Evolutionary conservation across 108 stramenopile genomes (phyloP).

Genomic region (Asterionellopsis glacialis): DNA sequence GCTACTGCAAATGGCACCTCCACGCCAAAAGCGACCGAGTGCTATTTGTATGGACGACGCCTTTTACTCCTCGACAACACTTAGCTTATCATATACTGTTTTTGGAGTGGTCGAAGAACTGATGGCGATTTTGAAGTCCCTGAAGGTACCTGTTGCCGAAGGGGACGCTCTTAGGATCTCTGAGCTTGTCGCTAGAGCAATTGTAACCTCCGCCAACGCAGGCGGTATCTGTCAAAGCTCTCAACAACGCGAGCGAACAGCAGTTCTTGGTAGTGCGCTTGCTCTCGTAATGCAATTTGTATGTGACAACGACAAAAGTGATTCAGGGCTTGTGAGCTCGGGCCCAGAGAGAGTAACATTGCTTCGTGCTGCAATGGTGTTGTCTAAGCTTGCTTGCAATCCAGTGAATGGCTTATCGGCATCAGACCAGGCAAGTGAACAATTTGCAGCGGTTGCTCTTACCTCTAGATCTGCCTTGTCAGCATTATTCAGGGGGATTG

Average conservation of each 20-base stretch:
- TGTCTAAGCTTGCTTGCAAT: not conserved
- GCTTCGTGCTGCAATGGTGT: not conserved
- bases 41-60: constrained; percentile 19
- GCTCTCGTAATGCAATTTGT: constrained; percentile 1
- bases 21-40: not conserved
- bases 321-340: no score
- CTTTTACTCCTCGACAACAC: constrained; percentile 19
- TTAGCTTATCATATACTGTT: constrained; percentile 17
- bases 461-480: no score
- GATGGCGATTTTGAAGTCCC: not conserved
- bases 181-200: constrained; percentile 11
- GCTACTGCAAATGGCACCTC: not conserved
- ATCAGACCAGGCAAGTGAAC: no score
- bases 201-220: constrained; percentile 9
- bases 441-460: no score
- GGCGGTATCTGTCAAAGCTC: constrained; percentile 8
- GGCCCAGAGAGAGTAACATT: no score
- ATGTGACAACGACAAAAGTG: no score
- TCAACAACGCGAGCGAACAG: constrained; percentile 20
- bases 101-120: constrained; percentile 20
- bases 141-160: constrained; percentile 5
- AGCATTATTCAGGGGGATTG: constrained; percentile 18
- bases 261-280: constrained; percentile 37
- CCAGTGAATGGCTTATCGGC: not conserved
- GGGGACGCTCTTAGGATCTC: constrained; percentile 6